A percentile compares a stretch with the other conserved stretches of the same genome.
These are phyloP conservation scores for Miscanthus lutarioriparius DNA, from an alignment of 176 grass and related monocot species.

Conservation along the genomic window DNA sequence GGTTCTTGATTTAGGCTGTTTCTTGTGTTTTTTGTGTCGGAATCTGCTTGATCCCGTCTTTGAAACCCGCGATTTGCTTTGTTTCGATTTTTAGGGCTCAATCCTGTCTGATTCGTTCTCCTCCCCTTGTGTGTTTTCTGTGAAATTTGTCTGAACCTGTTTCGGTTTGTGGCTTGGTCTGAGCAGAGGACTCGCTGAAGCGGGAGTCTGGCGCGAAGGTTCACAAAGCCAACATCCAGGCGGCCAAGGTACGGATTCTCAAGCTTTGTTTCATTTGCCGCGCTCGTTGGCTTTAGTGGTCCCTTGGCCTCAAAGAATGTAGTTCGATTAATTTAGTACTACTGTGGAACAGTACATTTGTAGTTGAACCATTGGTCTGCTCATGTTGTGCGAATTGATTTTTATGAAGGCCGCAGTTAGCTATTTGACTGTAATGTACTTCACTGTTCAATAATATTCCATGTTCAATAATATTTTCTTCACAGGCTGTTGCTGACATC, in stretches of 20 bases:
- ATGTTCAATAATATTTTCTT: background rate
- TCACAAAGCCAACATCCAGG: constrained; percentile 88
- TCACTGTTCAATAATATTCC: background rate
- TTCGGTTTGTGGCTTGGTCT: constrained; percentile 17
- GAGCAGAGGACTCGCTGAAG: constrained; percentile 92
- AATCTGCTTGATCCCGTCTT: background rate
- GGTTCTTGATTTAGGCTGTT: too few species aligned
- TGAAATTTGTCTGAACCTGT: constrained; percentile 23
- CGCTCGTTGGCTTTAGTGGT: too few species aligned
- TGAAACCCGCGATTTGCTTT: constrained; percentile 13
- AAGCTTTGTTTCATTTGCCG: background rate
- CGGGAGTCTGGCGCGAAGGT: constrained; percentile 88
- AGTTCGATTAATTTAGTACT: too few species aligned
- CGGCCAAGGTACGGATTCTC: constrained; percentile 67
- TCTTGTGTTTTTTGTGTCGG: too few species aligned
- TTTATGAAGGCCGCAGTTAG: background rate
- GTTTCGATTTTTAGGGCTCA: background rate
- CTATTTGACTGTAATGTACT: background rate
- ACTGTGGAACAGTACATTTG: too few species aligned
- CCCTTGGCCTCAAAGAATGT: too few species aligned
- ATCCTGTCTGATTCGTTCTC: constrained; percentile 37
- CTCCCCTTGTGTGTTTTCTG: background rate
- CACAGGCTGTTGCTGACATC: constrained; percentile 93
- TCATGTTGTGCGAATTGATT: background rate
- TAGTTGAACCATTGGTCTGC: background rate